Evolutionary conservation across 352 stramenopile species (phyloP), one percentile per base, ranked within the genome.

Genomic region (Pythium utonaiense): DNA sequence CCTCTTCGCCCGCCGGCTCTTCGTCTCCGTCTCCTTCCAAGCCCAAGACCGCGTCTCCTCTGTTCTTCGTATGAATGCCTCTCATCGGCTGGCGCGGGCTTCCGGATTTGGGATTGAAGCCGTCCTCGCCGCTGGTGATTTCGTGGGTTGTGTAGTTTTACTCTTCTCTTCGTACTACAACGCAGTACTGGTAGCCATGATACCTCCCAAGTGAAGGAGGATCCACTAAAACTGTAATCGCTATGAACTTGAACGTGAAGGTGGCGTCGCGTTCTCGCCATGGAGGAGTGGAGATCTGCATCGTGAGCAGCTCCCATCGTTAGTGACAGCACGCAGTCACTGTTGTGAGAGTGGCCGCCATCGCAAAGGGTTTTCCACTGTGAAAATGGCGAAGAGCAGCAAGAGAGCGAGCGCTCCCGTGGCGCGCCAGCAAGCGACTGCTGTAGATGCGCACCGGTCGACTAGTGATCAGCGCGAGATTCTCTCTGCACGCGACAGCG

Each of bases 21-120:
- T 49, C 36, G 22, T 63, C 62, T 24, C 33, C n/a, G n/a, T n/a
- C n/a, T n/a, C n/a, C 61, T 13, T 44, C 57, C 57, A 56, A 53
- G 21, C 42, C 53, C 38, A 60, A 52, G 33, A 36, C 59, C 21
- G 54, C 60, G 45, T 61, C 60, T 7, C 52, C 60, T 36, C 44
- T 47, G 10, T 49, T 60, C 16, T 66, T 66, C 53, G 44, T 62
- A 24, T 67, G 55, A 53, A 45, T 27, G 38, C 38, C 38, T 45
- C 6, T 12, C 0, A 9, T 40, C n/a, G 30, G 10, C 4, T 28
- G 4, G 31, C 44, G n/a, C 25, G 2, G 31, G 19, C 24, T 44
- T 50, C 53, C 12, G 22, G 38, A 45, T 10, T 27, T 45, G 38
- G 38, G 38, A 45, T 45, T 19, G 38, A 45, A 19, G 38, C 28